Evolutionary conservation across 2,329 filamentous ascomycete species (phyloP).

Genomic region (Scedosporium apiospermum): DNA sequence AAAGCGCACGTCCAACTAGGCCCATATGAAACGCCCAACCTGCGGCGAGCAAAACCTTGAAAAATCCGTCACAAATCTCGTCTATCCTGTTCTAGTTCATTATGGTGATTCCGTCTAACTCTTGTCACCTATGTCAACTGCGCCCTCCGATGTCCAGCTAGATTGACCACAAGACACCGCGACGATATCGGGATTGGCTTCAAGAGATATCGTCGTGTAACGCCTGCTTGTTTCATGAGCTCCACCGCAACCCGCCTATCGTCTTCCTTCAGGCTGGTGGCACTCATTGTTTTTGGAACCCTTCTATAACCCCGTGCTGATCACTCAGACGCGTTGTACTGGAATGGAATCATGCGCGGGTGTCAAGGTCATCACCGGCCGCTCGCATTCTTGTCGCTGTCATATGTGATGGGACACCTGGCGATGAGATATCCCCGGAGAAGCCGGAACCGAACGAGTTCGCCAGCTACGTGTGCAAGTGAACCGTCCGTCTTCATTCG

Average conservation of each 20-base stretch:
- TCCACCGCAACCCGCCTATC: too few relatives aligned
- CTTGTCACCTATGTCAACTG: background rate
- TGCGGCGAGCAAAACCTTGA: background rate
- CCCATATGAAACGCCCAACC: background rate
- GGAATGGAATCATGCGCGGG: too few relatives aligned
- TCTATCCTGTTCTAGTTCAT: background rate
- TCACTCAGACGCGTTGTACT: too few relatives aligned
- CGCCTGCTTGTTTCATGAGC: too few relatives aligned
- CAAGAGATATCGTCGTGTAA: too few relatives aligned
- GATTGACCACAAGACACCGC: too few relatives aligned
- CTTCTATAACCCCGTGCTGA: too few relatives aligned
- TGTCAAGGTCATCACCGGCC: background rate
- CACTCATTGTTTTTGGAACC: too few relatives aligned
- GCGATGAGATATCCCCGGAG: background rate
- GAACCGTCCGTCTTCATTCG: background rate
- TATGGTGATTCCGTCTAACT: background rate
- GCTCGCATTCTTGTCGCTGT: background rate
- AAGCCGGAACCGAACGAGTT: background rate
- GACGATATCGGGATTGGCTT: too few relatives aligned
- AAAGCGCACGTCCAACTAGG: background rate
- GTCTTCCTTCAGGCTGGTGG: too few relatives aligned
- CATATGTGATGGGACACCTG: background rate
- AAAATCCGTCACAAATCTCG: background rate
- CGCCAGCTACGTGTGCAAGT: background rate
- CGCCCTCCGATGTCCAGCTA: background rate